Conservation (phyloP, 2,329 filamentous ascomycete genomes). For the Didymella pomorum region DNA sequence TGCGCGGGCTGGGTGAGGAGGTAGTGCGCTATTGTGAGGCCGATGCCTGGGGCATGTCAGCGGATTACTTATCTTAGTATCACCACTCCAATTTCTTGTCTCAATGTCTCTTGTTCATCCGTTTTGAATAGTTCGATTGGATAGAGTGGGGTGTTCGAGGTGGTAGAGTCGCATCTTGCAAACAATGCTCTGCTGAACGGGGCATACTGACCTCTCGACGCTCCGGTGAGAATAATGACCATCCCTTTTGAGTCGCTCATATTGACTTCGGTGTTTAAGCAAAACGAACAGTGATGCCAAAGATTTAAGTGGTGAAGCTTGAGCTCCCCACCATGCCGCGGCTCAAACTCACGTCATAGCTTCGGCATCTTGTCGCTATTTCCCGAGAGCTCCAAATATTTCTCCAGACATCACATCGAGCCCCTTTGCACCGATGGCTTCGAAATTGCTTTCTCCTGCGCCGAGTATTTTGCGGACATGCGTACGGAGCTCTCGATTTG, state of each 20-base stretch:
- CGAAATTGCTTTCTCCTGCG: slow-evolving; percentile 31
- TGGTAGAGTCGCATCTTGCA: background rate
- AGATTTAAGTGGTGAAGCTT: slow-evolving; percentile 6
- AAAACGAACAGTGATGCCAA: background rate
- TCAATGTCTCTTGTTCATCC: background rate
- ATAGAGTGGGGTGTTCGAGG: background rate
- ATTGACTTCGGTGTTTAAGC: slow-evolving; percentile 11
- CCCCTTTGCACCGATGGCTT: slow-evolving; percentile 35
- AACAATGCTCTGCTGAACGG: background rate
- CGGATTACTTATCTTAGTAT: too few relatives aligned
- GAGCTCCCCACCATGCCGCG: slow-evolving; percentile 33
- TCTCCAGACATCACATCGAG: slow-evolving; percentile 10
- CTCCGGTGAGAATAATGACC: slow-evolving; percentile 66
- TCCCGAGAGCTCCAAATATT: slow-evolving; percentile 15
- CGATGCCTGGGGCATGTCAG: slow-evolving; percentile 60
- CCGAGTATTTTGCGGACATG: slow-evolving; percentile 30
- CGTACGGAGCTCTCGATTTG: slow-evolving; percentile 14
- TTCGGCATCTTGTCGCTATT: slow-evolving; percentile 22
- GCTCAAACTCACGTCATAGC: slow-evolving; percentile 42
- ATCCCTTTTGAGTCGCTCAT: slow-evolving; percentile 48
- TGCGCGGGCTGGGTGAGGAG: slow-evolving; percentile 62
- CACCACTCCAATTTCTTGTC: background rate
- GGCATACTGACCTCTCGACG: slow-evolving; percentile 62
- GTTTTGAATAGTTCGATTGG: background rate
- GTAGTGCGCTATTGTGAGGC: slow-evolving; percentile 66